Evolutionary conservation across 2,329 filamentous ascomycete genomes (phyloP).

Genomic region (Fonsecaea monophora): DNA sequence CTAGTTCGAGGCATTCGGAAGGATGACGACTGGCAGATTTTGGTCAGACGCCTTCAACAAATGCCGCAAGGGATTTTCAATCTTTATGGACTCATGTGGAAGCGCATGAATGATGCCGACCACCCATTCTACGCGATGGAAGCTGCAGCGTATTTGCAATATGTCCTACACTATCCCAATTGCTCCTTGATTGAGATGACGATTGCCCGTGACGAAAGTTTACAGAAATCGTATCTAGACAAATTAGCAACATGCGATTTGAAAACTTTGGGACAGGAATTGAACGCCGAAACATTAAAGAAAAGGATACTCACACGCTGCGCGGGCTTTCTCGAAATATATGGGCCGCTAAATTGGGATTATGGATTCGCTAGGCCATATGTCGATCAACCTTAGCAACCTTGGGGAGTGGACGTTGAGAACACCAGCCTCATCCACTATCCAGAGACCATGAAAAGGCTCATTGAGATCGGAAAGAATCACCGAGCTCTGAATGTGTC

Average conservation of each 20-base stretch:
- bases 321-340: slow-evolving; percentile 1
- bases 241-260: neutral
- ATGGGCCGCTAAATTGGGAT: too few species aligned
- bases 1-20: slow-evolving; percentile 11
- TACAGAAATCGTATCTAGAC: neutral
- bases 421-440: neutral
- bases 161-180: neutral
- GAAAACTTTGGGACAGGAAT: neutral
- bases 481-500: neutral
- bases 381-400: too few species aligned
- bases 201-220: neutral
- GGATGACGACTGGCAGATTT: neutral
- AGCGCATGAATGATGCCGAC: neutral
- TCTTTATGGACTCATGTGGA: slow-evolving; percentile 1
- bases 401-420: neutral
- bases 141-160: neutral
- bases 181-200: neutral
- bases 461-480: neutral
- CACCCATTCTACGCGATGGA: neutral
- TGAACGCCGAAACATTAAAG: neutral
- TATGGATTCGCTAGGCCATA: too few species aligned
- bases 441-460: neutral
- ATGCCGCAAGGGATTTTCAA: neutral
- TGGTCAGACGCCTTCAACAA: neutral
- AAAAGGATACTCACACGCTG: neutral